Conservation (phyloP, 768 basidiomycete genomes). For the Mycena kentingensis region DNA sequence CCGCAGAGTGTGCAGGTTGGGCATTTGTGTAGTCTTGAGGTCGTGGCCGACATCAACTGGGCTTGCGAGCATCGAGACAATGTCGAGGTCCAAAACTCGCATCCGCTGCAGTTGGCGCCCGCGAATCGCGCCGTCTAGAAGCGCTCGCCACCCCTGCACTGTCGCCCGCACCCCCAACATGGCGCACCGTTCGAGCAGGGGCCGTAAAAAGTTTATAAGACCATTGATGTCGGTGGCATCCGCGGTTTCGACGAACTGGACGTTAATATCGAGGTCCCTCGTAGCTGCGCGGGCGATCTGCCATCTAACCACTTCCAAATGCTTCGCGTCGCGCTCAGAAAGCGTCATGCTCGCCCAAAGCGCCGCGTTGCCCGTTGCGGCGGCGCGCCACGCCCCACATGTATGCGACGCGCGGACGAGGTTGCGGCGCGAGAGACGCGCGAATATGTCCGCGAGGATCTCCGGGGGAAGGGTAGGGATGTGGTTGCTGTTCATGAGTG, state of each 20-base stretch:
- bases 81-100: too few relatives aligned
- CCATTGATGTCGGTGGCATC: too few relatives aligned
- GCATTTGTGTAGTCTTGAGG: slow-evolving; percentile 8
- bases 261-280: not conserved
- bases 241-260: slow-evolving; percentile 4
- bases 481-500: slow-evolving; percentile 1
- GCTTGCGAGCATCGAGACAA: too few relatives aligned
- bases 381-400: not conserved
- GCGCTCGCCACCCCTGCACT: too few relatives aligned
- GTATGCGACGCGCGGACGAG: not conserved
- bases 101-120: too few relatives aligned
- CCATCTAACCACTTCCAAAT: not conserved
- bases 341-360: not conserved
- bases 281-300: not conserved
- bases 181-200: slow-evolving; percentile 3
- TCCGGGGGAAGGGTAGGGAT: not conserved
- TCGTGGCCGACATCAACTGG: too few relatives aligned
- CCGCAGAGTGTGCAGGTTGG: slow-evolving; percentile 2
- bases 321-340: not conserved
- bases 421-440: not conserved
- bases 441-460: not conserved
- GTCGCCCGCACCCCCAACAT: too few relatives aligned
- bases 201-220: too few relatives aligned
- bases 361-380: not conserved
- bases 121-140: too few relatives aligned